These are phyloP conservation scores for Calonectria montana DNA, from an alignment of 2,329 filamentous ascomycete genomes.

Conservation along the genomic window DNA sequence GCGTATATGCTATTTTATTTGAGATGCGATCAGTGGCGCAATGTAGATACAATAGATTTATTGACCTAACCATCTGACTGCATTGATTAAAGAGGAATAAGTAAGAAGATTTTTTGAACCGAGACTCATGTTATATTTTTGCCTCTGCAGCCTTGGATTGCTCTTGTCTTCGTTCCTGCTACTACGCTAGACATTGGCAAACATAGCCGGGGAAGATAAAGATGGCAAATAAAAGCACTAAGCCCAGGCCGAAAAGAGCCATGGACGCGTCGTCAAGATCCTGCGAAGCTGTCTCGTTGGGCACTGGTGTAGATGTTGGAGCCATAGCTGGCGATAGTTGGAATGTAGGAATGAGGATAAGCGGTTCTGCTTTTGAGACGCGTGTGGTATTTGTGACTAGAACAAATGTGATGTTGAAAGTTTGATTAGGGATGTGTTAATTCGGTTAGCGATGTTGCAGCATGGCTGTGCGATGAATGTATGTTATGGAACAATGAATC, in stretches of 20 bases:
- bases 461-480: neutral
- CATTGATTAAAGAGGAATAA: neutral
- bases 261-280: neutral
- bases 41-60: neutral
- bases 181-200: conserved; percentile 10
- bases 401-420: neutral
- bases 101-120: neutral
- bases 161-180: conserved; percentile 14
- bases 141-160: neutral
- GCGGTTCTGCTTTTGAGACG: neutral
- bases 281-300: neutral
- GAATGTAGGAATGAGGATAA: neutral
- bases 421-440: neutral
- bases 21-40: neutral
- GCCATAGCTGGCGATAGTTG: neutral
- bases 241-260: neutral
- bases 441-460: neutral
- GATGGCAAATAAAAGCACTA: conserved; percentile 12
- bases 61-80: neutral
- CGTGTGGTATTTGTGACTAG: no score
- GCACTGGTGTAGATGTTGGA: neutral
- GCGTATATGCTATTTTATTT: neutral
- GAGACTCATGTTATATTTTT: neutral
- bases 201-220: conserved; percentile 27
- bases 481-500: neutral